Conservation (phyloP, 495 filamentous ascomycete genomes). For the Trichoderma virens region DNA sequence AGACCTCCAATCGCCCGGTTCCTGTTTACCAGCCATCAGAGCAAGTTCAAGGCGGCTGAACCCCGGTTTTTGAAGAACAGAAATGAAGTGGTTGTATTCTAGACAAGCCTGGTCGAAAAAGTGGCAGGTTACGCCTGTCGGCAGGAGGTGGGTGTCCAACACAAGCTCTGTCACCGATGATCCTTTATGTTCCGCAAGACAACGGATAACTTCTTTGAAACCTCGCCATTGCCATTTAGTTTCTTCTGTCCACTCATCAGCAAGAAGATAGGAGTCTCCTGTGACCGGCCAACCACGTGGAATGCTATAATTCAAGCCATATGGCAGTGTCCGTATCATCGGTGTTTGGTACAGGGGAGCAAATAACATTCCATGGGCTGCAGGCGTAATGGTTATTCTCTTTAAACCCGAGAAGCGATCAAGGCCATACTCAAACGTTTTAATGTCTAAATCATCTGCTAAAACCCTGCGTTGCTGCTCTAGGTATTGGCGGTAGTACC, state of each 20-base stretch:
- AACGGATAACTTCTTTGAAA: background rate
- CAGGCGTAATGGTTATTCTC: slow-evolving; percentile 25
- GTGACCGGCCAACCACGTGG: slow-evolving; percentile 21
- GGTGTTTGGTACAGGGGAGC: slow-evolving; percentile 25
- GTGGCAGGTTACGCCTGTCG: background rate
- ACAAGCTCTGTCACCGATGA: background rate
- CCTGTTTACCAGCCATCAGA: no score
- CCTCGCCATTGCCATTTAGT: background rate
- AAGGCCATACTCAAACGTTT: slow-evolving; percentile 13
- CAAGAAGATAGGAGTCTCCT: background rate
- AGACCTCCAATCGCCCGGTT: background rate
- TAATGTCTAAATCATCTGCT: slow-evolving; percentile 10
- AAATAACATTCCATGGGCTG: slow-evolving; percentile 22
- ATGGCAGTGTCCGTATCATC: slow-evolving; percentile 26
- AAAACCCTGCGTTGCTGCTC: slow-evolving; percentile 1
- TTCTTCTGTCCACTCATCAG: no score
- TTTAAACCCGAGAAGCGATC: slow-evolving; percentile 20
- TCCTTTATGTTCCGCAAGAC: background rate
- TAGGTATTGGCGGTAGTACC: background rate
- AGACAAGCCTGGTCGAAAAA: background rate
- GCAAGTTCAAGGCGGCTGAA: background rate
- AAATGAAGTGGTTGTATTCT: background rate
- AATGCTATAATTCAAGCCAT: slow-evolving; percentile 26
- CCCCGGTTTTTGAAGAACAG: background rate
- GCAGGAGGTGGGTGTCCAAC: background rate